Evolutionary conservation across 2,329 filamentous ascomycete genomes (phyloP), one percentile per base, ranked within the genome.

Genomic region (Phaeosphaeriaceae sp.): DNA sequence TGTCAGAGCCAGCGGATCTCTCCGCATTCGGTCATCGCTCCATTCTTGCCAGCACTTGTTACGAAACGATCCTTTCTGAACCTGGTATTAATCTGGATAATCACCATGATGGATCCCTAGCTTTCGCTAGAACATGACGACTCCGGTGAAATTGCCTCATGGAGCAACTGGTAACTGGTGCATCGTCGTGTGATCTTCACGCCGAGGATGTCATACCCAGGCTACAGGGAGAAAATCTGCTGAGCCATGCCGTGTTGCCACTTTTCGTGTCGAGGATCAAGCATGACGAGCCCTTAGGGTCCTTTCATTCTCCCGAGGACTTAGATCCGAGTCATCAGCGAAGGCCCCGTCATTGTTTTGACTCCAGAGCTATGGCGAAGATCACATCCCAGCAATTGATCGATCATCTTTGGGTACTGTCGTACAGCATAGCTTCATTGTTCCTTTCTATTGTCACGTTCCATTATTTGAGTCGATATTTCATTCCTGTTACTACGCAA

Each of bases 311-410:
- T 45, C 20, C 31, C 21, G 51, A 60, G 24, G 7, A 41, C 47
- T 72, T 72, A 75, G 72, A 74, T 75, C 73, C 72, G 72, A 76
- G 64, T 40, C 68, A 74, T 75, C 70, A 66, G 72, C 72, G 72
- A 70, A 51, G 45, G 20, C 19, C 42, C 31, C 42, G 48, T 62
- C 48, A 56, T 51, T 36, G 36, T 49, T 31, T 44, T 50, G 27
- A n/a, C 48, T 22, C 44, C 40, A 40, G 42, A 56, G 53, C 51
- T 51, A 63, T 62, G 60, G 48, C 58, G 36, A 63, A 60, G 55
- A 48, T 61, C 51, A 48, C 31, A n/a, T 31, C 51, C 44, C 55
- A 57, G 50, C 56, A 61, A 47, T 41, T 65, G 27, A 33, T 58
- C 27, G 65, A 70, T 41, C 53, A 60, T 48, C 54, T 68, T 22